A percentile compares a stretch with the other conserved stretches of the same genome.
Conservation (phyloP, 495 filamentous ascomycete genomes). For the Penicillium silybi region DNA sequence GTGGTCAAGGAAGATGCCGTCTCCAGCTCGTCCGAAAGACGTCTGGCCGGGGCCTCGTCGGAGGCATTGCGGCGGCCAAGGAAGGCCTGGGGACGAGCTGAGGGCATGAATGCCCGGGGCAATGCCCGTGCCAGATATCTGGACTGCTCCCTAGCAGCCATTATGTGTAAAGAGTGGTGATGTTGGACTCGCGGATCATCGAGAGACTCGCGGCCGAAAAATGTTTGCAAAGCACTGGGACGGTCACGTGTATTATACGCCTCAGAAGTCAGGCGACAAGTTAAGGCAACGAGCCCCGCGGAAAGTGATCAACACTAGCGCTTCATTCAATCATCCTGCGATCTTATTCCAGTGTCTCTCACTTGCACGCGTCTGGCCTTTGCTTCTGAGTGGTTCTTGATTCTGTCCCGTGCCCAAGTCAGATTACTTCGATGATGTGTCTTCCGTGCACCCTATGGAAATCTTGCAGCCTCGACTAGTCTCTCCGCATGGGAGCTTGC, state of each 20-base stretch:
- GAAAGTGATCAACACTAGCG: constrained; percentile 16
- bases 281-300: constrained; percentile 13
- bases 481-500: constrained; percentile 9
- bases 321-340: constrained; percentile 9
- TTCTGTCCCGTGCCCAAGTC: constrained; percentile 16
- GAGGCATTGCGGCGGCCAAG: constrained; percentile 47
- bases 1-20: constrained; percentile 31
- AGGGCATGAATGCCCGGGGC: constrained; percentile 34
- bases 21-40: constrained; percentile 34
- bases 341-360: constrained; percentile 6
- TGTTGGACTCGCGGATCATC: constrained; percentile 12
- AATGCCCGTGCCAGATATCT: constrained; percentile 43
- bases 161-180: constrained; percentile 22
- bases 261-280: constrained; percentile 14
- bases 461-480: constrained; percentile 31
- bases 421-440: constrained; percentile 27
- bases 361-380: background rate
- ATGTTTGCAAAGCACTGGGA: constrained; percentile 25
- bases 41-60: constrained; percentile 34
- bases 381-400: constrained; percentile 1
- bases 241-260: constrained; percentile 5
- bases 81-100: constrained; percentile 31
- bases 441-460: constrained; percentile 18
- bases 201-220: constrained; percentile 26
- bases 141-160: constrained; percentile 43